Evolutionary conservation across 2,329 filamentous ascomycete genomes (phyloP).

Genomic region (Cryoendolithus antarcticus): DNA sequence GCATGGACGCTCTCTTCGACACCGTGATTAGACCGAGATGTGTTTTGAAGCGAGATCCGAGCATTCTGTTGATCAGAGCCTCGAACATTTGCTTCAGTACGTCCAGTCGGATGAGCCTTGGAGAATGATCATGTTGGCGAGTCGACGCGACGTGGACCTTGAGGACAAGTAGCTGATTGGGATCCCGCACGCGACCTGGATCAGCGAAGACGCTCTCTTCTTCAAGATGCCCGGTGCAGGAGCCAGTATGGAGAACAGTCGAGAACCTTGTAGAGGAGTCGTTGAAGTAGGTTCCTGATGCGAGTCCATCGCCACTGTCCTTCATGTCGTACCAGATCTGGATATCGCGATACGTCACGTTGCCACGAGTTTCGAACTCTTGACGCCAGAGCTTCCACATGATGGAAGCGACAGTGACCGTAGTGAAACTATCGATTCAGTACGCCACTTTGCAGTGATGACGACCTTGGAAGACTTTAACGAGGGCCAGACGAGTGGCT

Average conservation of each 20-base stretch:
- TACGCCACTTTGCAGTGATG: constrained; percentile 10
- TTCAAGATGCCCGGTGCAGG: constrained; percentile 12
- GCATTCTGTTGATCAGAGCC: constrained; percentile 24
- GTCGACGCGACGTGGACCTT: constrained; percentile 7
- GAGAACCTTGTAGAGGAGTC: constrained; percentile 5
- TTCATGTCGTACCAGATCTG: constrained; percentile 7
- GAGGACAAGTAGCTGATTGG: constrained; percentile 11
- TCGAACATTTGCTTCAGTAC: constrained; percentile 28
- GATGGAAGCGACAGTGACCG: constrained; percentile 10
- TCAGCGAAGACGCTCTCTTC: constrained; percentile 12
- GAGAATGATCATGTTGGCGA: not conserved
- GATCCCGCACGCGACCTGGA: not conserved
- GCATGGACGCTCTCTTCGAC: constrained; percentile 14
- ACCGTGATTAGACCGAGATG: constrained; percentile 27
- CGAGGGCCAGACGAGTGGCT: constrained; percentile 3
- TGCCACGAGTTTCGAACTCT: constrained; percentile 1
- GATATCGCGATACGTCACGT: not conserved
- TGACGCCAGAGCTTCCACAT: constrained; percentile 17
- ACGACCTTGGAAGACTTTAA: constrained; percentile 10
- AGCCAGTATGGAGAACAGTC: constrained; percentile 7
- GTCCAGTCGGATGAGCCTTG: constrained; percentile 17
- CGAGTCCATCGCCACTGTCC: constrained; percentile 7
- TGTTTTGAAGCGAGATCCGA: constrained; percentile 27
- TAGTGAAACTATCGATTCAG: constrained; percentile 14
- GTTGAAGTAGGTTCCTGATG: not conserved